Evolutionary conservation across 176 grass and related monocot species (phyloP).

Genomic region (Leersia perrieri): DNA sequence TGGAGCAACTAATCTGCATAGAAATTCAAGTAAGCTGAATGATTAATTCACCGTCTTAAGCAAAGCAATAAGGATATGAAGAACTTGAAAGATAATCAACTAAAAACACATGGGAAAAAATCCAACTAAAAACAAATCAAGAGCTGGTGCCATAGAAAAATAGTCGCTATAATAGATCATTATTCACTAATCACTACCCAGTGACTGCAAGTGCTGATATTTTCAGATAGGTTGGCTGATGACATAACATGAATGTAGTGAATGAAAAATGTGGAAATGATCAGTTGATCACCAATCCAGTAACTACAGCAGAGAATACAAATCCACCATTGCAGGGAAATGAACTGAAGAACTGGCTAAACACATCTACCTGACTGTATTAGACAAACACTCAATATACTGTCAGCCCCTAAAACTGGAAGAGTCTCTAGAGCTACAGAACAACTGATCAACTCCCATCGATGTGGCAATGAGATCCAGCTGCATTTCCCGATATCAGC

Average conservation of each 20-base stretch:
- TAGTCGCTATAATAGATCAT: background rate
- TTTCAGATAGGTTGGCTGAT: background rate
- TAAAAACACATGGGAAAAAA: no score
- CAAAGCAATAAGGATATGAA: background rate
- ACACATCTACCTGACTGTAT: background rate
- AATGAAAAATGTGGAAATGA: background rate
- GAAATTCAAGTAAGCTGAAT: background rate
- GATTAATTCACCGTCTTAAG: background rate
- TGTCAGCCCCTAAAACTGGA: background rate
- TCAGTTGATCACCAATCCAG: background rate
- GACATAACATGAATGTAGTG: background rate
- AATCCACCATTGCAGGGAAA: background rate
- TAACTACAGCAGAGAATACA: background rate
- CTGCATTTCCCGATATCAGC: background rate
- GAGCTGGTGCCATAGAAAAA: background rate
- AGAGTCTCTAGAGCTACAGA: background rate
- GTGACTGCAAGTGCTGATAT: background rate
- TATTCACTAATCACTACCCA: background rate
- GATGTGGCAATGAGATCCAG: background rate
- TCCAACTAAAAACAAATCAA: background rate
- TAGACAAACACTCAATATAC: background rate
- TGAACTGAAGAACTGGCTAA: background rate
- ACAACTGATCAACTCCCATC: background rate
- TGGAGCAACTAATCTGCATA: constrained; percentile 14
- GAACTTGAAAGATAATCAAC: no score